Evolutionary conservation across 2,329 filamentous ascomycete genomes (phyloP), one percentile per base, ranked within the genome.

Genomic region (Xylaria sp.): DNA sequence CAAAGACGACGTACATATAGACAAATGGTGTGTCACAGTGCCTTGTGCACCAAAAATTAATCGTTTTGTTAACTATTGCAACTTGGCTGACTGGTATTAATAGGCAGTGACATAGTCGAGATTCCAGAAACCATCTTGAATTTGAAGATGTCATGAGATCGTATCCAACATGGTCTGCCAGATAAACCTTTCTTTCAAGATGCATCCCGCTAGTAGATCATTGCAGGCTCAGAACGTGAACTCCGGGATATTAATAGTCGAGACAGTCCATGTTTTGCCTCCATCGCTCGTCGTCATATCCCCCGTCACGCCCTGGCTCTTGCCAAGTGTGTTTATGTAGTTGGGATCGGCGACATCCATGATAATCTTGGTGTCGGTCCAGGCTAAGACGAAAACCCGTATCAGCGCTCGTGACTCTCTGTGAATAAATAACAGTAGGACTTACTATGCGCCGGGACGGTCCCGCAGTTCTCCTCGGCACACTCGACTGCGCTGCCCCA

Each of bases 201-300:
- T 23, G 10, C 10, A 6, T n/a, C 15, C 18, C 28, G 18, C 9
- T 13, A 7, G 18, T n/a, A 30, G 28, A 20, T n/a, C 30, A 55
- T 55, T 34, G n/a, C 32, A 2, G 13, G 36, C 36, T 32, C 10
- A 52, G 59, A 72, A 73, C 30, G 71, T 72, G 39, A 69, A 78
- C 61, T 76, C 72, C 0, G 76, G 77, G 58, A 81, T 79, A 12
- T 69, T 60, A 59, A 83, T 82, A 10, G 76, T 79, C 30, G 69
- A 77, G 32, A 83, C 78, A n/a, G 74, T 80, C 81, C 81, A 83
- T 5, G 81, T 83, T 71, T 79, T 80, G 8, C 81, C 81, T 34
- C 77, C 77, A 63, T 84, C 81, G 13, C 58, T 74, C 6, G 80
- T 83, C 39, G 75, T 73, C 77, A 83, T 77, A 9, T 80, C 75